Percentiles rank a stretch among this genome's conserved stretches.
These are phyloP conservation scores for Suillus discolor DNA, from an alignment of 768 basidiomycete species.

Conservation along the genomic window DNA sequence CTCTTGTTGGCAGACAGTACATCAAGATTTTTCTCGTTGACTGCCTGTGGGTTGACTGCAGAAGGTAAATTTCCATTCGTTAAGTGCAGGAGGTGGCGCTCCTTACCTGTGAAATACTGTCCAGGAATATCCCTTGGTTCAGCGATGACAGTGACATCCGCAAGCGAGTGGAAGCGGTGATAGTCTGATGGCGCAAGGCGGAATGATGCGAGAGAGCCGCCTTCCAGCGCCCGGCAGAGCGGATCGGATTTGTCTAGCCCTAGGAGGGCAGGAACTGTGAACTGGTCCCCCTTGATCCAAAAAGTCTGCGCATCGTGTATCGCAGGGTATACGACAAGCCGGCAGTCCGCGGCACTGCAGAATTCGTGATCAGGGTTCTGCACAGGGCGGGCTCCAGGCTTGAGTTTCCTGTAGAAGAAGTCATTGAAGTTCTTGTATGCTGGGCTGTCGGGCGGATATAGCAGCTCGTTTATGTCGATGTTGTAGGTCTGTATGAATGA, in stretches of 20 bases:
- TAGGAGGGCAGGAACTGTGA: constrained; percentile 66
- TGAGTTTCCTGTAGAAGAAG: constrained; percentile 70
- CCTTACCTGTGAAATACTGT: constrained; percentile 61
- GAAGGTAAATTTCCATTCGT: background rate
- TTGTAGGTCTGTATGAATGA: constrained; percentile 59
- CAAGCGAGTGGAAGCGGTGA: constrained; percentile 77
- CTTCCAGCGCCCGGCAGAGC: constrained; percentile 41
- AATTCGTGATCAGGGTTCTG: constrained; percentile 51
- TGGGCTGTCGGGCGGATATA: constrained; percentile 53
- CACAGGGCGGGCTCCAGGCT: constrained; percentile 61
- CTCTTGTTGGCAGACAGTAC: constrained; percentile 69
- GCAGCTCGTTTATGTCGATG: constrained; percentile 60
- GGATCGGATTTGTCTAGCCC: constrained; percentile 45
- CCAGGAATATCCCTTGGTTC: constrained; percentile 50
- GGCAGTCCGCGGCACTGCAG: constrained; percentile 71
- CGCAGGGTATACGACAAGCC: constrained; percentile 68
- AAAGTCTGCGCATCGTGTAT: constrained; percentile 62
- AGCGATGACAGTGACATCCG: constrained; percentile 52
- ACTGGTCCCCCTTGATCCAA: constrained; percentile 78
- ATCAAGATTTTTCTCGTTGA: constrained; percentile 66
- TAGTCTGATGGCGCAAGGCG: constrained; percentile 82
- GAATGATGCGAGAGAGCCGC: constrained; percentile 63
- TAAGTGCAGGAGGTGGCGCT: background rate
- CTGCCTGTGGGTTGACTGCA: constrained; percentile 75
- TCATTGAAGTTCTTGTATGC: constrained; percentile 75